Base-by-base conservation (phyloP, 2,329 filamentous ascomycete species). In the Coniella lustricola region DNA sequence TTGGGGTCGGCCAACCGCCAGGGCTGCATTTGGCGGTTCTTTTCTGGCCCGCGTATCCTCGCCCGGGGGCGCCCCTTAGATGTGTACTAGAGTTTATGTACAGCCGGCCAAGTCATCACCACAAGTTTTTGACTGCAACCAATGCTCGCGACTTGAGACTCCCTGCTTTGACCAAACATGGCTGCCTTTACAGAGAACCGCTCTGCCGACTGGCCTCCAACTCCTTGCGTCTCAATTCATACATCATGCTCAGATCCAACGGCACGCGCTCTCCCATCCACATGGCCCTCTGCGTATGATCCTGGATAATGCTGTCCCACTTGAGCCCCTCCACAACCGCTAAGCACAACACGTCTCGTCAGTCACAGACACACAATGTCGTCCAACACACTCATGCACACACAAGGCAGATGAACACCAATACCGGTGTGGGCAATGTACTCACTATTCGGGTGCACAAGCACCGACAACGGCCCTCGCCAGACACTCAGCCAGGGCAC, bases 401-500 rank as follows among this genome's bases (percentile, higher is more conserved):
- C n/a, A n/a, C n/a, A n/a, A n/a, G n/a, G n/a, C n/a, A n/a, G n/a
- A n/a, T n/a, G n/a, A n/a, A n/a, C n/a, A n/a, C n/a, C n/a, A n/a
- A n/a, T n/a, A n/a, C n/a, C n/a, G n/a, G n/a, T n/a, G n/a, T n/a
- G n/a, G n/a, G n/a, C n/a, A n/a, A n/a, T n/a, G n/a, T n/a, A n/a
- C 0, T 85, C 21, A 32, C 35, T 90, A 60, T 95, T 95, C 0
- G 90, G 89, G 64, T 95, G 90, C 1, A 95, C 65, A 17, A 96
- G 69, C 3, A 72, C 89, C 41, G 85, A 90, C 52, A 95, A 65
- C 2, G 87, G 87, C 0, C 90, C 90, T 4, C 90, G 76, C 66
- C 90, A 84, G 49, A 95, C 79, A 25, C 87, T 77, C 25, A 95
- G 69, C 90, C 90, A 95, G 0, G 87, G 77, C 34, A 96, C 70